Evolutionary conservation across 148 eudicot genomes (phyloP).

Genomic region (Nepenthes gracilis): DNA sequence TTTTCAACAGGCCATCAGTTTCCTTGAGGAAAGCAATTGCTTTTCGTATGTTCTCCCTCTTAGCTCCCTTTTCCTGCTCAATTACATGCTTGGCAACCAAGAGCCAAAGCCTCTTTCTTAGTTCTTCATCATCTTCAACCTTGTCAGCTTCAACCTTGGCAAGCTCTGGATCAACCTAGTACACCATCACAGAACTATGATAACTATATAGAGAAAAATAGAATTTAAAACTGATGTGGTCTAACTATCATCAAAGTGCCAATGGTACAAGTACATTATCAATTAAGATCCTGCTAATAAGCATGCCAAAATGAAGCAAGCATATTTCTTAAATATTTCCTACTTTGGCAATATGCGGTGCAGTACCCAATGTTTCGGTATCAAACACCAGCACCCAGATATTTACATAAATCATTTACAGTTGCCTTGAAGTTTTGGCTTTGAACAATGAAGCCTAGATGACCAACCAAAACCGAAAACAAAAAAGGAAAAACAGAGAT

Average conservation of each 20-base stretch:
- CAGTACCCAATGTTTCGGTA: too few relatives aligned
- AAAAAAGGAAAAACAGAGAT: too few relatives aligned
- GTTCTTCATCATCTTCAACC: conserved; percentile 98
- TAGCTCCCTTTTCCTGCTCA: conserved; percentile 89
- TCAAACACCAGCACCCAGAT: too few relatives aligned
- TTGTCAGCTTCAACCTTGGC: conserved; percentile 99
- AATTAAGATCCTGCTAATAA: too few relatives aligned
- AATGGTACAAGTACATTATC: not conserved
- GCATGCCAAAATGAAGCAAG: too few relatives aligned
- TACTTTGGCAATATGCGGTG: too few relatives aligned
- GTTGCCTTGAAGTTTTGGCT: too few relatives aligned
- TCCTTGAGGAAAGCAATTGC: conserved; percentile 98
- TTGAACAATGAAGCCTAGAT: too few relatives aligned
- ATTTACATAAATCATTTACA: too few relatives aligned
- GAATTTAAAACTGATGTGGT: not conserved
- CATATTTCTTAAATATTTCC: too few relatives aligned
- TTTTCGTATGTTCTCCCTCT: conserved; percentile 96
- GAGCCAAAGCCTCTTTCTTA: conserved; percentile 92
- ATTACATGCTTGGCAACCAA: conserved; percentile 97
- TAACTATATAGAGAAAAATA: conserved; percentile 1
- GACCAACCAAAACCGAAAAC: too few relatives aligned
- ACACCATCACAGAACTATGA: not conserved
- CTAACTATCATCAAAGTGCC: not conserved
- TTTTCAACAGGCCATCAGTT: conserved; percentile 92
- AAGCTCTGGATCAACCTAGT: conserved; percentile 93